A percentile compares a stretch with the other conserved stretches of the same genome.
These are phyloP conservation scores for Pleurotus giganteus DNA, from an alignment of 768 basidiomycete genomes.

Conservation along the genomic window DNA sequence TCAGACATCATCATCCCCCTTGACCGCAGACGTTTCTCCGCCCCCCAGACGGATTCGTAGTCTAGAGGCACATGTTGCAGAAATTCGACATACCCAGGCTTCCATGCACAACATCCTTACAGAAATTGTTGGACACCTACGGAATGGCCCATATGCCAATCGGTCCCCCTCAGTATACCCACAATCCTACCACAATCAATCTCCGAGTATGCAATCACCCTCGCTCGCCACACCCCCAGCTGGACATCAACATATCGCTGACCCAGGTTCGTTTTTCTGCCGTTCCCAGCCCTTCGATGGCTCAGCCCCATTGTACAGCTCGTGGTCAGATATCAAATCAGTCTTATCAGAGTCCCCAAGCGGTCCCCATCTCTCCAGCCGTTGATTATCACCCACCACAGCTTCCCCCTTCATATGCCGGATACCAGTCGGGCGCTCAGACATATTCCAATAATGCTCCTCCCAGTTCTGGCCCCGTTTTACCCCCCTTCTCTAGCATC, in stretches of 20 bases:
- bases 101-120: slow-evolving; percentile 77
- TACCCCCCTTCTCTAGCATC: slow-evolving; percentile 73
- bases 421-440: slow-evolving; percentile 35
- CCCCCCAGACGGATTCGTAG: slow-evolving; percentile 91
- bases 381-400: slow-evolving; percentile 44
- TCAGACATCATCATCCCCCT: slow-evolving; percentile 8
- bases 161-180: slow-evolving; percentile 68
- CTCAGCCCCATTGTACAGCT: slow-evolving; percentile 29
- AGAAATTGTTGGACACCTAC: slow-evolving; percentile 78
- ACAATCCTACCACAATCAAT: slow-evolving; percentile 55
- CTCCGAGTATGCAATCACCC: slow-evolving; percentile 65
- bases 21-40: slow-evolving; percentile 15
- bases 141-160: slow-evolving; percentile 46
- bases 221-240: slow-evolving; percentile 49
- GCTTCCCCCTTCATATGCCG: slow-evolving; percentile 39
- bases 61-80: slow-evolving; percentile 82
- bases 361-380: slow-evolving; percentile 20
- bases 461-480: slow-evolving; percentile 44
- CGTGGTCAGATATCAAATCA: slow-evolving; percentile 35
- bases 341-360: slow-evolving; percentile 31
- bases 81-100: slow-evolving; percentile 70
- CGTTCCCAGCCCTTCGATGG: slow-evolving; percentile 12
- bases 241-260: slow-evolving; percentile 34
- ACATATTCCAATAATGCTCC: slow-evolving; percentile 30
- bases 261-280: slow-evolving; percentile 9